Conservation (phyloP, 2,329 filamentous ascomycete genomes). For the Stagonosporopsis rhizophila region DNA sequence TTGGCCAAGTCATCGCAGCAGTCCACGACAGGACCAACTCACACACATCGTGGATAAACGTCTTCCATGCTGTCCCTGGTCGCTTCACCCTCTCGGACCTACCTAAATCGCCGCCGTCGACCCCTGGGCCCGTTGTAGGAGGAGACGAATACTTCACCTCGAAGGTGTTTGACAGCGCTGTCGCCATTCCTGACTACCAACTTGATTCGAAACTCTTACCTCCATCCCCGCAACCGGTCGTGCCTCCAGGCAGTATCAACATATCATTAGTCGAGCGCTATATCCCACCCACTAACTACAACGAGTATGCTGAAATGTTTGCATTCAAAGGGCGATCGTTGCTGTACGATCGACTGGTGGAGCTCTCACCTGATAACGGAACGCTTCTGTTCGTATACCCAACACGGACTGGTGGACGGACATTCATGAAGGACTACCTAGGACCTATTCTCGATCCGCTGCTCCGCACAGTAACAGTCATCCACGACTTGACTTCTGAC, state of each 20-base stretch:
- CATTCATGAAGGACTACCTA: slow-evolving; percentile 66
- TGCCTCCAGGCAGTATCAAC: slow-evolving; percentile 66
- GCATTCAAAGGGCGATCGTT: slow-evolving; percentile 60
- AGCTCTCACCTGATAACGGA: slow-evolving; percentile 64
- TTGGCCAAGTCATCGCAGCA: slow-evolving; percentile 61
- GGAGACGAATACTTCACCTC: slow-evolving; percentile 68
- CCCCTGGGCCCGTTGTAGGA: slow-evolving; percentile 59
- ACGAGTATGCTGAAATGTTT: slow-evolving; percentile 68
- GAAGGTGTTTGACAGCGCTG: slow-evolving; percentile 68
- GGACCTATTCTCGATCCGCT: slow-evolving; percentile 68
- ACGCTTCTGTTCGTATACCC: slow-evolving; percentile 69
- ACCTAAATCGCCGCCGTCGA: slow-evolving; percentile 68
- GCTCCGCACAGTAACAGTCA: slow-evolving; percentile 64
- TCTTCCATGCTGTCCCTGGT: slow-evolving; percentile 68
- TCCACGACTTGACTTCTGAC: slow-evolving; percentile 65
- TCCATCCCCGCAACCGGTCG: slow-evolving; percentile 63
- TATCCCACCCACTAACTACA: slow-evolving; percentile 66
- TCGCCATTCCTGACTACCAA: slow-evolving; percentile 65
- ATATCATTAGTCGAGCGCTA: slow-evolving; percentile 69
- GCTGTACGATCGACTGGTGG: slow-evolving; percentile 66
- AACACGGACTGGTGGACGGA: slow-evolving; percentile 62
- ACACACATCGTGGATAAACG: slow-evolving; percentile 66
- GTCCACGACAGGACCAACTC: slow-evolving; percentile 62
- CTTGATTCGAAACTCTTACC: slow-evolving; percentile 59
- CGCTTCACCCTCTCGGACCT: slow-evolving; percentile 68